Evolutionary conservation across 495 filamentous ascomycete genomes (phyloP), one percentile per base, ranked within the genome.

Genomic region (Parathielavia appendiculata): DNA sequence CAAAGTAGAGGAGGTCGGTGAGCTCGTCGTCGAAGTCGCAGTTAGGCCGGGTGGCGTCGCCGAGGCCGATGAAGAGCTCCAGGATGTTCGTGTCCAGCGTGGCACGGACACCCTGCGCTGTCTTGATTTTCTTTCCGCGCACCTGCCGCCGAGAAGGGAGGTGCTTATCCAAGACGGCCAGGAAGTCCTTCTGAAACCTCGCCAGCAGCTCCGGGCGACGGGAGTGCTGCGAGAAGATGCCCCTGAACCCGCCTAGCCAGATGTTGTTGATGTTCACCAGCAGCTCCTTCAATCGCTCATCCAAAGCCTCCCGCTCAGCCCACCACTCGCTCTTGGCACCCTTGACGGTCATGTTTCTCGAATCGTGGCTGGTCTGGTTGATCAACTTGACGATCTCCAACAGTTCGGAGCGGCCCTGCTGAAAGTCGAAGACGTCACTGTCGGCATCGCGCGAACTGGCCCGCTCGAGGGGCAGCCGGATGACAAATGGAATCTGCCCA

Each of bases 161-260:
- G 69, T 95, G 80, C 51, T 88, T 90, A 62, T 90, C 84, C 12
- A 98, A 76, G n/a, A 91, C 86, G n/a, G 75, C 79, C 43, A 93
- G 78, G 62, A 98, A 93, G 0, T 81, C 81, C 63, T 75, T 81
- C 30, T 88, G 83, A 64, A 98, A 97, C 19, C 81, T 79, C 17
- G 81, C 80, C 19, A 97, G 69, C 4, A 87, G 76, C 46, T 85
- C 78, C 5, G 78, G 70, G 34, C 84, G 76, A 30, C 80, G 78
- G 19, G 74, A 60, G 41, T 88, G 80, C 43, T 87, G 86, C 7
- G 89, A 92, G 68, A 98, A 95, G 0, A 98, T 85, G 20, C 91
- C 90, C 32, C 84, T 82, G 75, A 97, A 98, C 0, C 93, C 93
- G 41, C 92, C 92, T 22, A 98, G 84, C 93, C 93, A 98, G 39